These are phyloP conservation scores for Pestalotiopsis sp. DNA, from an alignment of 2,329 filamentous ascomycete genomes.

Conservation along the genomic window DNA sequence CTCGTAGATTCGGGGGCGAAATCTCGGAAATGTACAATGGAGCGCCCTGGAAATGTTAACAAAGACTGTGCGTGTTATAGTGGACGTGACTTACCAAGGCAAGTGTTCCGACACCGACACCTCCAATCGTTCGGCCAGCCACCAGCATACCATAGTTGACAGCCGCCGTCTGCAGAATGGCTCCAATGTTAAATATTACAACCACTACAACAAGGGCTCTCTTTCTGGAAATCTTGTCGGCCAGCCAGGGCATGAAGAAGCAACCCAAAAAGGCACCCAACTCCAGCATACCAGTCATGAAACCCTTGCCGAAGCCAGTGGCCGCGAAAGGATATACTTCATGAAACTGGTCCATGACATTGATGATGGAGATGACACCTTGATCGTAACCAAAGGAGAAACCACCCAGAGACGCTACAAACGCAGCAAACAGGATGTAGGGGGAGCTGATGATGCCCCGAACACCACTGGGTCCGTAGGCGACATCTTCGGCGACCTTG, in stretches of 20 bases:
- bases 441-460: constrained; percentile 17
- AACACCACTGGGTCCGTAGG: background rate
- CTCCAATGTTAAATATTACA: constrained; percentile 43
- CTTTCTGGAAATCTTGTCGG: constrained; percentile 45
- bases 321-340: constrained; percentile 35
- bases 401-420: constrained; percentile 47
- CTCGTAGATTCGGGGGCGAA: constrained; percentile 39
- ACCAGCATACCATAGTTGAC: constrained; percentile 28
- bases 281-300: constrained; percentile 46
- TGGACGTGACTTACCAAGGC: constrained; percentile 15
- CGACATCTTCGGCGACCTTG: background rate
- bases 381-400: constrained; percentile 46
- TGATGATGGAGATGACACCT: constrained; percentile 42
- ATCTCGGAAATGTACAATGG: constrained; percentile 33
- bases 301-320: constrained; percentile 37
- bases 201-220: constrained; percentile 41
- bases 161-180: constrained; percentile 38
- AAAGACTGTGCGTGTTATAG: background rate
- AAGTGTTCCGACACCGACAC: constrained; percentile 31
- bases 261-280: constrained; percentile 41
- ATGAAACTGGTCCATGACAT: constrained; percentile 48
- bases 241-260: constrained; percentile 36
- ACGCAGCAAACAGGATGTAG: constrained; percentile 43
- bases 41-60: constrained; percentile 11
- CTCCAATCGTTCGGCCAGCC: constrained; percentile 29